These are phyloP conservation scores for Solidago caesia DNA, from an alignment of 129 eudicot species.

Conservation along the genomic window DNA sequence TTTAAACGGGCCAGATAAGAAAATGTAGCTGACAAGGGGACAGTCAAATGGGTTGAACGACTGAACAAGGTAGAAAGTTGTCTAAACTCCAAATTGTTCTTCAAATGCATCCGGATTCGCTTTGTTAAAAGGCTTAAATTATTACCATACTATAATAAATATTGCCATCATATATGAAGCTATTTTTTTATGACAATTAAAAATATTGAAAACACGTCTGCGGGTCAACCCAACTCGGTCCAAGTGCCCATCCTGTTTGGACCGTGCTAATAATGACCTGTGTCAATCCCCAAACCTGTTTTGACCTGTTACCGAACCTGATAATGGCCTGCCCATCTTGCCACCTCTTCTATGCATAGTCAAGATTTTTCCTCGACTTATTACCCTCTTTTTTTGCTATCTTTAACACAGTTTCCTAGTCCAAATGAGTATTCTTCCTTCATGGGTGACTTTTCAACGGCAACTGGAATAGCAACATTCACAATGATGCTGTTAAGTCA, in stretches of 20 bases:
- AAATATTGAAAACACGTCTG: neutral
- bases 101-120: neutral
- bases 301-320: neutral
- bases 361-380: neutral
- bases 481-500: constrained; percentile 95
- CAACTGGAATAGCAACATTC: constrained; percentile 96
- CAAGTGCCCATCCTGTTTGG: too few relatives aligned
- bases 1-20: neutral
- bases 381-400: neutral
- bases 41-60: neutral
- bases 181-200: neutral
- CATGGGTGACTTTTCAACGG: constrained; percentile 99
- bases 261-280: too few relatives aligned
- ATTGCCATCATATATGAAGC: neutral
- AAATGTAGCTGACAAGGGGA: neutral
- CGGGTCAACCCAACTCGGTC: neutral
- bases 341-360: neutral
- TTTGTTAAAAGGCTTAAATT: neutral
- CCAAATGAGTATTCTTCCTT: constrained; percentile 96
- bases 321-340: neutral
- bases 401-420: constrained; percentile 71
- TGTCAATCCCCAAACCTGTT: neutral
- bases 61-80: neutral
- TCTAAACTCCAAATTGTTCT: too few relatives aligned
- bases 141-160: neutral